phyloP scores from a whole-genome alignment of 2,329 filamentous ascomycete genomes.

The Diaporthe citriasiana region DNA sequence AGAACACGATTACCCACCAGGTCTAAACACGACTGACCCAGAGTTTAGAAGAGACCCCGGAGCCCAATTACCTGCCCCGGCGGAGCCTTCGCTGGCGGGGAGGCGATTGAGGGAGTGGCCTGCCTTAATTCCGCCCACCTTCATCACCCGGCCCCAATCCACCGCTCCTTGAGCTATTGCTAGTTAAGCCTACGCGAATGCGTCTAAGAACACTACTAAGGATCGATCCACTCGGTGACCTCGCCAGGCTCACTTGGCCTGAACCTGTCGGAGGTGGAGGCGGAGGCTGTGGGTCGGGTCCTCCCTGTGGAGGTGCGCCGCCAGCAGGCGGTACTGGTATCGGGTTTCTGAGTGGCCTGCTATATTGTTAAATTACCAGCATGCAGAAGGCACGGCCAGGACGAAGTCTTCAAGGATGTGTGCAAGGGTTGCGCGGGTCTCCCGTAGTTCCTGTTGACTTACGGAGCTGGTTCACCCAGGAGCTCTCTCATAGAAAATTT shows the following conservation, averaged over 20 bases:
- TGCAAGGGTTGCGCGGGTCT: not conserved
- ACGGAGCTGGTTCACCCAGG: not conserved
- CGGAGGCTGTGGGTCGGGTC: not conserved
- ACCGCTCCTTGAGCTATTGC: not conserved
- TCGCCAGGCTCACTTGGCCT: not conserved
- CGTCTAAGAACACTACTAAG: not conserved
- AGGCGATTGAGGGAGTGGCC: not conserved
- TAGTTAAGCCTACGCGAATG: not conserved
- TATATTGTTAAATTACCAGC: not conserved
- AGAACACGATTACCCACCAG: not conserved
- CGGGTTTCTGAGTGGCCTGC: not conserved
- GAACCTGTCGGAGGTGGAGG: not conserved
- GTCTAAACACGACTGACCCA: not conserved
- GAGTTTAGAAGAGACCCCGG: not conserved
- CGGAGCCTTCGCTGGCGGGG: too few species aligned
- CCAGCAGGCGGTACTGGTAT: not conserved
- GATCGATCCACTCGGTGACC: not conserved
- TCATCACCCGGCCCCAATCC: not conserved
- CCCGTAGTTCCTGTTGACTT: not conserved
- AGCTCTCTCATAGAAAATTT: conserved; percentile 25
- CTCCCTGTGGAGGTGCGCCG: not conserved
- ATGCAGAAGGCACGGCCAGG: not conserved
- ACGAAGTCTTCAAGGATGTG: not conserved
- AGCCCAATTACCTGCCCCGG: not conserved
- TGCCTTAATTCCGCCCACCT: not conserved